phyloP scores from a whole-genome alignment of 1,139 yeast genomes.

The Meyerozyma athensensis region DNA sequence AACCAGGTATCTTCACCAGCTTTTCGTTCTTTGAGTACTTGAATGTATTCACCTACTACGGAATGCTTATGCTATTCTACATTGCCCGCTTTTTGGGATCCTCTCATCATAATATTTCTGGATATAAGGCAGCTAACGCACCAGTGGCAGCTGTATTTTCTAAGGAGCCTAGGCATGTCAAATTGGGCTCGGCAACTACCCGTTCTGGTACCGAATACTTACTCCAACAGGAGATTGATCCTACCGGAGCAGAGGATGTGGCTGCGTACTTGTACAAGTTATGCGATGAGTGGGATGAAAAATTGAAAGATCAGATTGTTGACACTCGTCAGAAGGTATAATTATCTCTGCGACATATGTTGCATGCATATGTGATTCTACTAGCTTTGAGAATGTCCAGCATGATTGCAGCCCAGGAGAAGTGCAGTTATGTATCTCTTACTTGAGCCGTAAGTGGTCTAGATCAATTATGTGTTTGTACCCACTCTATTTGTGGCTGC shows the following conservation, averaged over 20 bases:
- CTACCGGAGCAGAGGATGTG: constrained; percentile 63
- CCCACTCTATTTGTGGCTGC: no score
- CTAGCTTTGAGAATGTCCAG: no score
- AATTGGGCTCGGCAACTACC: constrained; percentile 72
- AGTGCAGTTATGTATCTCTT: no score
- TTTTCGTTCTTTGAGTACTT: constrained; percentile 73
- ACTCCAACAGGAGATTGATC: constrained; percentile 49
- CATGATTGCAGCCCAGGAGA: no score
- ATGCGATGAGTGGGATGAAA: constrained; percentile 61
- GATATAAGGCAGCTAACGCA: constrained; percentile 87
- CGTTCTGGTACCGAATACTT: constrained; percentile 63
- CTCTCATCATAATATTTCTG: constrained; percentile 82
- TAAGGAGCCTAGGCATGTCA: constrained; percentile 46
- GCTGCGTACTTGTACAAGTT: constrained; percentile 53
- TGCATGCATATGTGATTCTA: no score
- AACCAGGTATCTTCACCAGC: constrained; percentile 92
- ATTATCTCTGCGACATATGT: no score
- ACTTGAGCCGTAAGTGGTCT: no score
- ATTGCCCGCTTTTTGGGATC: constrained; percentile 81
- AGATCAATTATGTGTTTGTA: no score
- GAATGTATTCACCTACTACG: constrained; percentile 73
- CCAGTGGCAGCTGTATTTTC: constrained; percentile 42
- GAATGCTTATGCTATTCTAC: constrained; percentile 81
- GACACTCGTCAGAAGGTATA: constrained; percentile 15
- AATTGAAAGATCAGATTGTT: constrained; percentile 57